Evolutionary conservation across 345 rosid species (phyloP).

Genomic region (Cardiospermum halicacabum): DNA sequence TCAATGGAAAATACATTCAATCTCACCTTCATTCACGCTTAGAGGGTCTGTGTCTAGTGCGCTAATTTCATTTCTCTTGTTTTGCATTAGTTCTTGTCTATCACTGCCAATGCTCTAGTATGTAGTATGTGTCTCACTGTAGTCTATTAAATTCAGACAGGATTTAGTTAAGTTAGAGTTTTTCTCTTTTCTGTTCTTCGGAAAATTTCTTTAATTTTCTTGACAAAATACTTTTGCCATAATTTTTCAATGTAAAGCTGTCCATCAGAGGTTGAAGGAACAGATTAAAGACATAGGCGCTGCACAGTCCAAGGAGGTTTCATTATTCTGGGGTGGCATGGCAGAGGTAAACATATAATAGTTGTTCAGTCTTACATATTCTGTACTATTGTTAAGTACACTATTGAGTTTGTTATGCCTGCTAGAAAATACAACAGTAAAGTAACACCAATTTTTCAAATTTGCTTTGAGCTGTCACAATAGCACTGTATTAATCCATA

Average conservation of each 20-base stretch:
- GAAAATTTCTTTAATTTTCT: conserved; percentile 1
- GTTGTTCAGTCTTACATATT: background rate
- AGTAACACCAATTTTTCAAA: background rate
- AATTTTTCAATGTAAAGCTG: conserved; percentile 31
- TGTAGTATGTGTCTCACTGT: background rate
- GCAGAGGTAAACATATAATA: conserved; percentile 59
- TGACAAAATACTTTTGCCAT: conserved; percentile 7
- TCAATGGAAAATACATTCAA: conserved; percentile 81
- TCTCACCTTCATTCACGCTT: conserved; percentile 73
- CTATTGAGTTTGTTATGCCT: background rate
- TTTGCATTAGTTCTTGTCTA: background rate
- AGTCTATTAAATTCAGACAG: background rate
- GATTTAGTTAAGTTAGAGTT: background rate
- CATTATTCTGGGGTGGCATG: conserved; percentile 78
- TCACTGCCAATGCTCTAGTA: background rate
- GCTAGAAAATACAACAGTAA: background rate
- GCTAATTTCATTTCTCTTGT: background rate
- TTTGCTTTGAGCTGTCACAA: background rate
- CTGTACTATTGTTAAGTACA: too few species aligned
- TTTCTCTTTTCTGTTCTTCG: background rate
- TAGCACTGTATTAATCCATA: background rate
- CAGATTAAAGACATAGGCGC: conserved; percentile 65
- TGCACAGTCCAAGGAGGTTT: conserved; percentile 63
- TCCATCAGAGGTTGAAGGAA: conserved; percentile 57
- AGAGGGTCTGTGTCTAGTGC: conserved; percentile 38